Evolutionary conservation across 441 rosid species (phyloP), one percentile per base, ranked within the genome.

Genomic region (Arabidopsis lyrata): DNA sequence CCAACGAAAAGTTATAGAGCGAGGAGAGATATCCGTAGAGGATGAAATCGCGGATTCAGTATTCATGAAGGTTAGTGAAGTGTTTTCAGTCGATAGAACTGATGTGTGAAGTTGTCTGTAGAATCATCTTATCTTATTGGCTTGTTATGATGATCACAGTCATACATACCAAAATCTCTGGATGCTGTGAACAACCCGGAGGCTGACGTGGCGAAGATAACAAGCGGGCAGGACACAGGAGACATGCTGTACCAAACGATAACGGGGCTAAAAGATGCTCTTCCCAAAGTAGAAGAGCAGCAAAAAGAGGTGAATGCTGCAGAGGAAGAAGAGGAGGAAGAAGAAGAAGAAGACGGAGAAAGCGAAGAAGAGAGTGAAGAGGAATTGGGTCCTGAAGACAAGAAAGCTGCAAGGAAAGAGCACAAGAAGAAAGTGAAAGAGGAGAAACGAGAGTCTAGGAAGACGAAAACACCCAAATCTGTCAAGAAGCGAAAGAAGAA

Each of bases 1-100:
- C 82, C 99, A 92, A 73, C 85, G 84, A 68, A 92, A 81, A 80
- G 86, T 88, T 56, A 78, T 77, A 68, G 82, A 81, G 10, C 85
- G 99, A 77, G 93, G 91, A 77, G 93, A 85, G 61, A 63, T 83
- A 44, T 87, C 93, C 0, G 86, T 66, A n/a, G 99, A 95, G 71
- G 99, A 92, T 76, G 96, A 90, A 83, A 95, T 95, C 34, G 96
- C 96, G 1, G 98, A 95, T 78, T 84, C 95, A 11, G 97, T 95
- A 56, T 95, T 95, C 53, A 77, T 92, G 76, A 95, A 95, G 98
- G 99, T 87, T 50, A 70, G 86, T 76, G 68, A 52, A 65, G 22
- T 39, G 22, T 59, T 55, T 31, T 10, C 14, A 24, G 3, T 31
- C 2, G 3, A 18, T 2, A 29, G 8, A 32, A n/a, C 7, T 42